These are phyloP conservation scores for Vachellia collinsii DNA, from an alignment of 306 rosid species.

Conservation along the genomic window DNA sequence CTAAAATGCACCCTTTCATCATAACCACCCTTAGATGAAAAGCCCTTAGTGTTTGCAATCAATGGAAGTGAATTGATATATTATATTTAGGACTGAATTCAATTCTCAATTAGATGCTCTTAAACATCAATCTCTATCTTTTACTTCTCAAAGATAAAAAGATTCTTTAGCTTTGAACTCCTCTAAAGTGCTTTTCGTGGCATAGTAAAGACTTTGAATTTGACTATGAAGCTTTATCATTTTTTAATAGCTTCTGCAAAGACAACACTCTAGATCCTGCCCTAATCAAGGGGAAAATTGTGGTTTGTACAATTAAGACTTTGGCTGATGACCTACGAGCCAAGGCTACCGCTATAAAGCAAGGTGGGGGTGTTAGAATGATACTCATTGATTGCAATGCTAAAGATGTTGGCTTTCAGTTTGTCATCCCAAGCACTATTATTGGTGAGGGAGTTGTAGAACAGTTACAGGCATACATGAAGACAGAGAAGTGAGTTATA, in stretches of 20 bases:
- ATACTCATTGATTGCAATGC: slow-evolving; percentile 65
- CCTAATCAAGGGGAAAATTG: slow-evolving; percentile 65
- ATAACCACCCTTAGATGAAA: no score
- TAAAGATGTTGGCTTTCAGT: slow-evolving; percentile 62
- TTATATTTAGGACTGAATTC: no score
- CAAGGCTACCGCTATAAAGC: slow-evolving; percentile 46
- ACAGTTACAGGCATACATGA: slow-evolving; percentile 66
- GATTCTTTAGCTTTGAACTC: background rate
- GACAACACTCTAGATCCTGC: slow-evolving; percentile 53
- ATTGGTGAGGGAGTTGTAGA: slow-evolving; percentile 62
- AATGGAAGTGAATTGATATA: no score
- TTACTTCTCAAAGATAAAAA: background rate
- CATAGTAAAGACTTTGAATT: no score
- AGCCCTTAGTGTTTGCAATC: no score
- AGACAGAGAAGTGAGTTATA: slow-evolving; percentile 58
- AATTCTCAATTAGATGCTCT: background rate
- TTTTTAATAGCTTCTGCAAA: slow-evolving; percentile 64
- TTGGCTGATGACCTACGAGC: slow-evolving; percentile 41
- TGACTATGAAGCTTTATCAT: slow-evolving; percentile 1
- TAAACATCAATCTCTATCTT: slow-evolving; percentile 1
- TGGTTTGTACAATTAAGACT: slow-evolving; percentile 59
- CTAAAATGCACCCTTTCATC: no score
- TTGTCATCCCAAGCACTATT: slow-evolving; percentile 62
- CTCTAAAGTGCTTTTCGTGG: background rate
- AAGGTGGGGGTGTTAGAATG: slow-evolving; percentile 79